Evolutionary conservation across 2,329 filamentous ascomycete genomes (phyloP).

Genomic region (Aspergillus sp.): DNA sequence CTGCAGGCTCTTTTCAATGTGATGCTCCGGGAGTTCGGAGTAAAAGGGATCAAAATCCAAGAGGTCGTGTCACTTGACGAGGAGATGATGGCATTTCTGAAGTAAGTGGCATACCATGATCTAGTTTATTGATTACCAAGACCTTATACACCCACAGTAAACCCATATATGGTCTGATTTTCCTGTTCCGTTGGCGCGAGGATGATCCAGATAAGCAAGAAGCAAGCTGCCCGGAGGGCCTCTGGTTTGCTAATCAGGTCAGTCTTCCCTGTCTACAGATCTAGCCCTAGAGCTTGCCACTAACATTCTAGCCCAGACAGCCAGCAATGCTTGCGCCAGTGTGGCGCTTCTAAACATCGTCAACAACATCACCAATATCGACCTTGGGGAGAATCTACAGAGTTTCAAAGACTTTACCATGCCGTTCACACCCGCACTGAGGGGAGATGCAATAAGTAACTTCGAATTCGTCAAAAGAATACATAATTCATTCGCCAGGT

Average conservation of each 20-base stretch:
- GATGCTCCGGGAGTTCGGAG: constrained; percentile 77
- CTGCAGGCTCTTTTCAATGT: constrained; percentile 77
- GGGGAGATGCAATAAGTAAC: constrained; percentile 73
- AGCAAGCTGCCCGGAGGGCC: constrained; percentile 59
- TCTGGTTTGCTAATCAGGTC: constrained; percentile 96
- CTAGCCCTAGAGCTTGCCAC: background rate
- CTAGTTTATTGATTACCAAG: constrained; percentile 4
- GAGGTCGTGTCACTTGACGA: constrained; percentile 76
- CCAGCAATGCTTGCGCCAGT: constrained; percentile 85
- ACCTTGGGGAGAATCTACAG: constrained; percentile 69
- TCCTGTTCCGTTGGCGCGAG: constrained; percentile 74
- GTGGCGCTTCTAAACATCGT: constrained; percentile 89
- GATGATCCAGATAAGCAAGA: constrained; percentile 56
- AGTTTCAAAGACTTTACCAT: constrained; percentile 73
- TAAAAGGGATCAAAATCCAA: constrained; percentile 69
- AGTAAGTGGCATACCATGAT: constrained; percentile 50
- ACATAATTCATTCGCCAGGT: constrained; percentile 85
- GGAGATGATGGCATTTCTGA: constrained; percentile 61
- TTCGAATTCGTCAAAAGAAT: constrained; percentile 75
- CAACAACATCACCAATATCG: constrained; percentile 72
- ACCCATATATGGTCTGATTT: constrained; percentile 82
- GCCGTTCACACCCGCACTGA: constrained; percentile 67
- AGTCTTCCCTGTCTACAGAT: constrained; percentile 16
- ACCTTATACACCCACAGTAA: constrained; percentile 49
- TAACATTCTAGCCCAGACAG: constrained; percentile 58